Evolutionary conservation across 352 stramenopile species (phyloP).

Genomic region (Globisporangium canariense): DNA sequence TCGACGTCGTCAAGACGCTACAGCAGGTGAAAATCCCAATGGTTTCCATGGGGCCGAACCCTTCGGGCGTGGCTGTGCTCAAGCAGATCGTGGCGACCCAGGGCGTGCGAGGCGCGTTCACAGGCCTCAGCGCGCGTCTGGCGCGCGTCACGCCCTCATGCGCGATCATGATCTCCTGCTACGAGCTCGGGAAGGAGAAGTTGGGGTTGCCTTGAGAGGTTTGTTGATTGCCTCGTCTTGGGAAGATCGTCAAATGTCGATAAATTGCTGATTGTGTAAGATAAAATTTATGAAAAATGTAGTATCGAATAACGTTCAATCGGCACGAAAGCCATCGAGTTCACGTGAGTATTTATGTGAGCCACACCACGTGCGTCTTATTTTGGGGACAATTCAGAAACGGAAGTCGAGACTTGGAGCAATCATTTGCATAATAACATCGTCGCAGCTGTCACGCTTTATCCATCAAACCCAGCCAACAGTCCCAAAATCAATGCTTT

Average conservation of each 20-base stretch:
- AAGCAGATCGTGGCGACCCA: conserved; percentile 46
- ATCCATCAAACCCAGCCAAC: neutral
- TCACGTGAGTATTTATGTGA: neutral
- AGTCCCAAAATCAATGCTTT: neutral
- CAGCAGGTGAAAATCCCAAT: conserved; percentile 61
- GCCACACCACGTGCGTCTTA: neutral
- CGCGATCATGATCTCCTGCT: conserved; percentile 87
- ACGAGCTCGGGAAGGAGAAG: conserved; percentile 77
- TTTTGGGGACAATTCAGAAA: neutral
- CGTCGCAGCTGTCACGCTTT: neutral
- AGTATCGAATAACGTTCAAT: neutral
- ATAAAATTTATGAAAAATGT: neutral
- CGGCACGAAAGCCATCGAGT: neutral
- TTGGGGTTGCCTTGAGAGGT: conserved; percentile 42
- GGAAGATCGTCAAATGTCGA: neutral
- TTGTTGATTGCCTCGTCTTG: too few relatives aligned
- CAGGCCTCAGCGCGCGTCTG: conserved; percentile 59
- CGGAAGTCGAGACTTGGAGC: too few relatives aligned
- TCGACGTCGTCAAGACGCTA: conserved; percentile 96
- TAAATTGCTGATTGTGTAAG: neutral
- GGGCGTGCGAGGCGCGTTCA: conserved; percentile 53
- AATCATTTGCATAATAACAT: too few relatives aligned
- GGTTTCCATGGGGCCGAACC: conserved; percentile 24
- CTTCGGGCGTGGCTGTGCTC: conserved; percentile 39
- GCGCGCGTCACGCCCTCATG: conserved; percentile 71